Conservation (phyloP, 441 rosid genomes). For the Pelargonium fulgidum region DNA sequence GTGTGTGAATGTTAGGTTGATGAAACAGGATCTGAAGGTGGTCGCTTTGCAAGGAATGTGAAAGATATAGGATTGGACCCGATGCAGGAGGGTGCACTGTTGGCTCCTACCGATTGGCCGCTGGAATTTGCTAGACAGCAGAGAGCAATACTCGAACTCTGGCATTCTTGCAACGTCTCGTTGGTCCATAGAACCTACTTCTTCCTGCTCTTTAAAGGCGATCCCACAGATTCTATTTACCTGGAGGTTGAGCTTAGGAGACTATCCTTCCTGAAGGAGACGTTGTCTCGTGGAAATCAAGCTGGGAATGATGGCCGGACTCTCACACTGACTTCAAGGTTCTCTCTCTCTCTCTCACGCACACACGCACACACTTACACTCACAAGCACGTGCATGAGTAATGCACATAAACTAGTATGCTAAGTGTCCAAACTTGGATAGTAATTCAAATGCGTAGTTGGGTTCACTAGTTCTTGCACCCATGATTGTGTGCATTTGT, state of each 20-base stretch:
- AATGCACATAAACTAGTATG: too few species aligned
- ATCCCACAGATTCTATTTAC: slow-evolving; percentile 66
- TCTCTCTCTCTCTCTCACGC: too few species aligned
- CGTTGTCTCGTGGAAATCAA: slow-evolving; percentile 39
- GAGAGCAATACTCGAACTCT: slow-evolving; percentile 64
- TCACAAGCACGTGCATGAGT: too few species aligned
- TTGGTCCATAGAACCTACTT: slow-evolving; percentile 84
- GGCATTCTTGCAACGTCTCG: slow-evolving; percentile 74
- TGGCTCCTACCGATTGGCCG: slow-evolving; percentile 41
- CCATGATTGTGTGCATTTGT: too few species aligned
- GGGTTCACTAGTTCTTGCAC: slow-evolving; percentile 7
- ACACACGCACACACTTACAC: too few species aligned
- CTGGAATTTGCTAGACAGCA: slow-evolving; percentile 55
- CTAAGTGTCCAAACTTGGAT: background rate
- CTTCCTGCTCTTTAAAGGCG: slow-evolving; percentile 71
- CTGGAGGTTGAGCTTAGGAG: slow-evolving; percentile 91
- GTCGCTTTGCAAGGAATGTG: slow-evolving; percentile 40
- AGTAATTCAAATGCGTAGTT: background rate
- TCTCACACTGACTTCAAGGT: slow-evolving; percentile 64
- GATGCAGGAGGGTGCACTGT: slow-evolving; percentile 37
- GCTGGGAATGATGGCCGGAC: slow-evolving; percentile 42
- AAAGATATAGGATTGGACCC: slow-evolving; percentile 76
- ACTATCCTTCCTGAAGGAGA: slow-evolving; percentile 54
- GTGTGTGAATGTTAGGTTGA: slow-evolving; percentile 39
- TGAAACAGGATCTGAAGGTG: slow-evolving; percentile 32